phyloP scores from a whole-genome alignment of 2,329 filamentous ascomycete species.

The Chrysoporthe cubensis region DNA sequence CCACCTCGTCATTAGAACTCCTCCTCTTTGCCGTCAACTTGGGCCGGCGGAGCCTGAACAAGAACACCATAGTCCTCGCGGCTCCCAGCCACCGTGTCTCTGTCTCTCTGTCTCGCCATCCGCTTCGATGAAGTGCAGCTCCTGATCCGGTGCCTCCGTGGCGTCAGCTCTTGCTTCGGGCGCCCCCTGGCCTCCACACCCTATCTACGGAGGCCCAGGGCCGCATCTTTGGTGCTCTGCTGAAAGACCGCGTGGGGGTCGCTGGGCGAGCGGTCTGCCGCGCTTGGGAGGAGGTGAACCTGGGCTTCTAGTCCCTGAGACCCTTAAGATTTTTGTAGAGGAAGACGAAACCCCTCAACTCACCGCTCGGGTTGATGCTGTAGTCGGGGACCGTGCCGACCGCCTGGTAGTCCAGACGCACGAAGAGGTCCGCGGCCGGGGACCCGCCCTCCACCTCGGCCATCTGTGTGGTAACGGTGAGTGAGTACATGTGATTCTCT shows the following conservation, averaged over 20 bases:
- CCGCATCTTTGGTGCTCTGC: background rate
- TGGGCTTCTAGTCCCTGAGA: conserved; percentile 18
- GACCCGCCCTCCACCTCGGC: conserved; percentile 58
- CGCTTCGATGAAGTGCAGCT: background rate
- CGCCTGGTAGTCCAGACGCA: conserved; percentile 59
- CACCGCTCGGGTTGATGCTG: conserved; percentile 52
- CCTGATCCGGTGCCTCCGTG: background rate
- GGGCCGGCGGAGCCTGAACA: background rate
- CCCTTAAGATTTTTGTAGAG: conserved; percentile 60
- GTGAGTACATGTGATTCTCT: background rate
- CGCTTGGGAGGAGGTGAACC: background rate
- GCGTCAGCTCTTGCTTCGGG: background rate
- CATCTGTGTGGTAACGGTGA: conserved; percentile 40
- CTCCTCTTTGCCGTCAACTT: background rate
- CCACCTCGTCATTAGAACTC: background rate
- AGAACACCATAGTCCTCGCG: too few relatives aligned
- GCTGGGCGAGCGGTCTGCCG: background rate
- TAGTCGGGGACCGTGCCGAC: conserved; percentile 60
- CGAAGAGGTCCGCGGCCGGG: conserved; percentile 57
- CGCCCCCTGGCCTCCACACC: background rate
- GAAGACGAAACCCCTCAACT: conserved; percentile 55
- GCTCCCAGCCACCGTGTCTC: background rate
- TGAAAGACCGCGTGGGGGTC: background rate
- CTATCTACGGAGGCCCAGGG: background rate
- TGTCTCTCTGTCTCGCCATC: background rate